Evolutionary conservation across 2,329 filamentous ascomycete species (phyloP).

Genomic region (Bipolaris zeicola): DNA sequence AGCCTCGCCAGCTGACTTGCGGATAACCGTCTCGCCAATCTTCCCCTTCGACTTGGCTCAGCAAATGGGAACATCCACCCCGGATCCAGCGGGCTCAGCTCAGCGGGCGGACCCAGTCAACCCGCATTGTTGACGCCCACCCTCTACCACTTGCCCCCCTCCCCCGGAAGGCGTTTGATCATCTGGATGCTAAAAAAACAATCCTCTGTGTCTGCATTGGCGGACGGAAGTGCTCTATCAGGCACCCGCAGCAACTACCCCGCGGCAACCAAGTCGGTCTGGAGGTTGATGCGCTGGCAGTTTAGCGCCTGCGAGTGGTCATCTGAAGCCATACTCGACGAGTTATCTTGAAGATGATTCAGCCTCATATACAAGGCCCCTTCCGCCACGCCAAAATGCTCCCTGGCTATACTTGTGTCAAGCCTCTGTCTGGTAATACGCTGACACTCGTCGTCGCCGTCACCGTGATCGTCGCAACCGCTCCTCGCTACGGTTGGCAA

Average conservation of each 20-base stretch:
- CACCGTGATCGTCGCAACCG: constrained; percentile 35
- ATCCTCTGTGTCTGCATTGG: constrained; percentile 21
- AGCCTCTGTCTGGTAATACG: constrained; percentile 48
- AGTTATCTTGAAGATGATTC: constrained; percentile 37
- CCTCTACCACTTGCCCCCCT: constrained; percentile 17
- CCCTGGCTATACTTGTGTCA: constrained; percentile 48
- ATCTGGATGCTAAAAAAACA: constrained; percentile 41
- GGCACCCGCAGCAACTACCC: constrained; percentile 44
- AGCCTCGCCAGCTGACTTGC: constrained; percentile 26
- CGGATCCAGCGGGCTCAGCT: constrained; percentile 28
- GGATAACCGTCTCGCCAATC: constrained; percentile 21
- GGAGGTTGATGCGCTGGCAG: constrained; percentile 47
- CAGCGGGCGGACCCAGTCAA: constrained; percentile 14
- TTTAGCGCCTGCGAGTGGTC: constrained; percentile 45
- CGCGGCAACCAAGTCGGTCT: constrained; percentile 42
- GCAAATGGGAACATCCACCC: constrained; percentile 14
- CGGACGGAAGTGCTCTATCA: constrained; percentile 36
- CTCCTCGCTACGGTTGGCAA: constrained; percentile 16
- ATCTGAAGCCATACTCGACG: constrained; percentile 41
- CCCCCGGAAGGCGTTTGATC: constrained; percentile 21
- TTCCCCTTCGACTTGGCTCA: constrained; percentile 10
- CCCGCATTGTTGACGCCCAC: constrained; percentile 10
- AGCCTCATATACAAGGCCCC: constrained; percentile 43
- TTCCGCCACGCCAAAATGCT: constrained; percentile 41
- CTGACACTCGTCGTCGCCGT: constrained; percentile 32